Percentiles rank a stretch among this genome's conserved stretches.
Conservation (phyloP, 2,329 filamentous ascomycete species). For the Claviceps capensis region DNA sequence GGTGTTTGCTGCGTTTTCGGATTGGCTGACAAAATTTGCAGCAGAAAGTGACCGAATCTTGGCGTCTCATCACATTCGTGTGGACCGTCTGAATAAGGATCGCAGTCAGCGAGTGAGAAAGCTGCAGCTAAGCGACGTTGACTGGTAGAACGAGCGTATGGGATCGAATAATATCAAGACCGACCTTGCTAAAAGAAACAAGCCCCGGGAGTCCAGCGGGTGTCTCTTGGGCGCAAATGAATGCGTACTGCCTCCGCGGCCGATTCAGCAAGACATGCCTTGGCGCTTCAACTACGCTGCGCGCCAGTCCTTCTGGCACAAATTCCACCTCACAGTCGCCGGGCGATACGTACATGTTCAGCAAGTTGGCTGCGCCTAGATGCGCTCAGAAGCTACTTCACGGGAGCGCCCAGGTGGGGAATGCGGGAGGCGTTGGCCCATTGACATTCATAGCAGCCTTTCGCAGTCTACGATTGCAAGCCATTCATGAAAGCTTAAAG, state of each 20-base stretch:
- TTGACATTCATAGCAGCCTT: neutral
- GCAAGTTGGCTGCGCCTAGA: neutral
- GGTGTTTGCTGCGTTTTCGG: neutral
- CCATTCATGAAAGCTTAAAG: neutral
- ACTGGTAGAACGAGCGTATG: constrained; percentile 54
- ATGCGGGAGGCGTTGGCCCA: neutral
- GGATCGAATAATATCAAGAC: neutral
- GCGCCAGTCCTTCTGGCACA: neutral
- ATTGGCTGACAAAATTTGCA: constrained; percentile 9
- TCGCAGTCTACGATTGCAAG: neutral
- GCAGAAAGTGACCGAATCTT: constrained; percentile 36
- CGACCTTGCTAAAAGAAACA: neutral
- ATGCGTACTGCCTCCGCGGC: neutral
- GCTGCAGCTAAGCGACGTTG: constrained; percentile 89
- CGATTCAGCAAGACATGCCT: neutral
- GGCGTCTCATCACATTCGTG: constrained; percentile 37
- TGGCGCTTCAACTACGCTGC: neutral
- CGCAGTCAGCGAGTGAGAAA: constrained; percentile 76
- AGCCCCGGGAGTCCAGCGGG: neutral
- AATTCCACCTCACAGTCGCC: neutral
- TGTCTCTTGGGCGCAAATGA: neutral
- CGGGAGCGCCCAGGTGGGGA: neutral
- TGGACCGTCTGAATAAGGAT: constrained; percentile 44
- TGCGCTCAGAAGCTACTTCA: neutral
- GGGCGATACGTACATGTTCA: neutral